A percentile compares a stretch with the other conserved stretches of the same genome.
phyloP scores from a whole-genome alignment of 1,139 yeast genomes.

The Trichomonascaceae sp. region DNA sequence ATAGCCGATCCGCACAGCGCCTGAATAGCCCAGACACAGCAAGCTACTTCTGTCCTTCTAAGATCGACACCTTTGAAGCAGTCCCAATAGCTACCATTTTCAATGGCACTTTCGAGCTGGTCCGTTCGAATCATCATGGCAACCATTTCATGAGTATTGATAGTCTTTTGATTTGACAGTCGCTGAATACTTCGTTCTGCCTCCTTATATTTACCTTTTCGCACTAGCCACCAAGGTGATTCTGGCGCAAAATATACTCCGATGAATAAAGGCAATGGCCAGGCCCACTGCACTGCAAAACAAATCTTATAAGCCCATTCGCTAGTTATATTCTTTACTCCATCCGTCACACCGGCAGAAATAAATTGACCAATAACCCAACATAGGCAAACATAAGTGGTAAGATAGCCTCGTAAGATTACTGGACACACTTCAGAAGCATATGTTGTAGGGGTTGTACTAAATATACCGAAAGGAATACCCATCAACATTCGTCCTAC shows the following conservation, averaged over 20 bases:
- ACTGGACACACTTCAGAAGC: conserved; percentile 46
- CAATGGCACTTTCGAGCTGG: conserved; percentile 35
- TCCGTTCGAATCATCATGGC: conserved; percentile 37
- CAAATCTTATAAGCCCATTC: conserved; percentile 17
- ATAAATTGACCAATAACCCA: conserved; percentile 13
- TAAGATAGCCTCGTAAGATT: conserved; percentile 31
- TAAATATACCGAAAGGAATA: conserved; percentile 41
- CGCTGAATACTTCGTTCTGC: conserved; percentile 32
- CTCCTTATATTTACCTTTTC: conserved; percentile 33
- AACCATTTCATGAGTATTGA: conserved; percentile 22
- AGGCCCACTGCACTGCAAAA: conserved; percentile 13
- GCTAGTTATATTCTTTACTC: conserved; percentile 5
- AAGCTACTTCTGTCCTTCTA: conserved; percentile 49
- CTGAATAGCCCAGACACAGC: conserved; percentile 43
- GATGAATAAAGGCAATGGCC: conserved; percentile 32
- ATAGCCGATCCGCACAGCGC: conserved; percentile 46
- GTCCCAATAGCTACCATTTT: conserved; percentile 34
- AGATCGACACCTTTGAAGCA: conserved; percentile 44
- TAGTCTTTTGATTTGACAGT: conserved; percentile 4
- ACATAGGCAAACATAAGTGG: conserved; percentile 11
- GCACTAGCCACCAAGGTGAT: conserved; percentile 50
- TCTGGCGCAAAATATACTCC: conserved; percentile 53
- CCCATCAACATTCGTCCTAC: conserved; percentile 11
- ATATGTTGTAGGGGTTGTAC: conserved; percentile 39
- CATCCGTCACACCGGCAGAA: conserved; percentile 13